Percentiles rank a stretch among this genome's conserved stretches.
These are phyloP conservation scores for Pisolithus orientalis DNA, from an alignment of 768 basidiomycete species.

Conservation along the genomic window DNA sequence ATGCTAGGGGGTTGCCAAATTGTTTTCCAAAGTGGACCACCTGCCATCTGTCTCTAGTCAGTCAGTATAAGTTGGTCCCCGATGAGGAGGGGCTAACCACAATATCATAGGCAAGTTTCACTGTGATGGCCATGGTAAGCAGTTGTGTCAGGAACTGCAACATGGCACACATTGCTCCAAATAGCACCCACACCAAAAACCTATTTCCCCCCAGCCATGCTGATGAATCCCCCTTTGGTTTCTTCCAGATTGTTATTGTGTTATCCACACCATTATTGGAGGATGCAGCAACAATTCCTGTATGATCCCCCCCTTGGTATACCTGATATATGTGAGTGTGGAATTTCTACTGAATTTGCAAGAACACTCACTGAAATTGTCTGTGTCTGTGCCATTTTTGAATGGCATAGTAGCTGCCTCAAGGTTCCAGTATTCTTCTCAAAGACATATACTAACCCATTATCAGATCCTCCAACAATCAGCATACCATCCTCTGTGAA, in stretches of 20 bases:
- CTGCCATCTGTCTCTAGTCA: not conserved
- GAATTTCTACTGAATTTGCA: not conserved
- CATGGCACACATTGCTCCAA: not conserved
- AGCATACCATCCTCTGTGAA: not conserved
- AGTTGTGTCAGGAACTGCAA: not conserved
- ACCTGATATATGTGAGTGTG: not conserved
- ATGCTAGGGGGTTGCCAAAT: too few species aligned
- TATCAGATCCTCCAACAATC: slow-evolving; percentile 1
- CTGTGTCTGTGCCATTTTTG: not conserved
- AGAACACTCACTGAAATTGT: not conserved
- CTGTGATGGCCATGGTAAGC: not conserved
- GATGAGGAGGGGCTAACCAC: not conserved
- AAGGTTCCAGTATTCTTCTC: not conserved
- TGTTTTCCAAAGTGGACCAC: too few species aligned
- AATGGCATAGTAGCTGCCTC: not conserved
- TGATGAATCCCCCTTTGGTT: not conserved
- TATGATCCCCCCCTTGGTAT: not conserved
- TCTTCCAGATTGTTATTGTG: not conserved
- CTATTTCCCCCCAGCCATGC: not conserved
- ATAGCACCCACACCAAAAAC: not conserved
- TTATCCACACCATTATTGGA: not conserved
- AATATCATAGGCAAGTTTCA: not conserved
- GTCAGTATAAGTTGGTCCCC: not conserved
- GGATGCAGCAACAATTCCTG: not conserved
- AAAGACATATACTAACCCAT: not conserved